Percentiles rank a stretch among this genome's conserved stretches.
phyloP scores from a whole-genome alignment of 805 yeast genomes.

The Teunomyces stri region DNA sequence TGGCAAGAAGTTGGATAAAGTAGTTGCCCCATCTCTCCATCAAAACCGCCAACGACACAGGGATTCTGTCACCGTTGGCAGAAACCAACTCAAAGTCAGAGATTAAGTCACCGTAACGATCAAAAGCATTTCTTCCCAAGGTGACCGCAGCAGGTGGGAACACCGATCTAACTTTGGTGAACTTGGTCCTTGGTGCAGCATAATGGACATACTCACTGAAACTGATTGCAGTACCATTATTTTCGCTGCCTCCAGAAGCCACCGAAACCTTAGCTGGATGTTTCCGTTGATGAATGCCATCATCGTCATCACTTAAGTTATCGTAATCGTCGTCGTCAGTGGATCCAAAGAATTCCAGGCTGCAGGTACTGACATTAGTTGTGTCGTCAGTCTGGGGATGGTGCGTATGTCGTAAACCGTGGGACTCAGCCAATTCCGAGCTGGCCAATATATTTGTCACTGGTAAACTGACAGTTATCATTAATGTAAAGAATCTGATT shows the following conservation, averaged over 20 bases:
- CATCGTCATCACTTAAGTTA: constrained; percentile 8
- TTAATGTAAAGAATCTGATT: constrained; percentile 45
- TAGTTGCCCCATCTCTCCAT: constrained; percentile 77
- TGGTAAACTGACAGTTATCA: constrained; percentile 54
- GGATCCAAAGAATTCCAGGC: constrained; percentile 6
- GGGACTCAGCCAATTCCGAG: constrained; percentile 33
- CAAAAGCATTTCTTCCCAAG: constrained; percentile 71
- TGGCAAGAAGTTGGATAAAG: constrained; percentile 59
- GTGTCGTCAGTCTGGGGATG: constrained; percentile 5
- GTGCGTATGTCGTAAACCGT: background rate
- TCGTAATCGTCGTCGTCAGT: constrained; percentile 15
- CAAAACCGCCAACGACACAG: constrained; percentile 58
- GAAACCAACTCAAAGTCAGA: constrained; percentile 73
- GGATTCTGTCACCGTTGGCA: constrained; percentile 66
- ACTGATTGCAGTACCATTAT: constrained; percentile 28
- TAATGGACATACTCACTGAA: constrained; percentile 74
- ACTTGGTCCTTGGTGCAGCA: constrained; percentile 67
- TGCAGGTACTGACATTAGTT: constrained; percentile 11
- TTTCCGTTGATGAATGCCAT: background rate
- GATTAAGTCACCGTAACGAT: constrained; percentile 58
- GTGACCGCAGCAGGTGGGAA: constrained; percentile 79
- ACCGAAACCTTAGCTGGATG: constrained; percentile 18
- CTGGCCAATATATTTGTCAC: constrained; percentile 50
- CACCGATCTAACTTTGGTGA: constrained; percentile 64
- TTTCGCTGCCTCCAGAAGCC: constrained; percentile 18